Evolutionary conservation across 371 early-diverging fungal species (phyloP), one percentile per base, ranked within the genome.

Genomic region (Neoconidiobolus thromboides): DNA sequence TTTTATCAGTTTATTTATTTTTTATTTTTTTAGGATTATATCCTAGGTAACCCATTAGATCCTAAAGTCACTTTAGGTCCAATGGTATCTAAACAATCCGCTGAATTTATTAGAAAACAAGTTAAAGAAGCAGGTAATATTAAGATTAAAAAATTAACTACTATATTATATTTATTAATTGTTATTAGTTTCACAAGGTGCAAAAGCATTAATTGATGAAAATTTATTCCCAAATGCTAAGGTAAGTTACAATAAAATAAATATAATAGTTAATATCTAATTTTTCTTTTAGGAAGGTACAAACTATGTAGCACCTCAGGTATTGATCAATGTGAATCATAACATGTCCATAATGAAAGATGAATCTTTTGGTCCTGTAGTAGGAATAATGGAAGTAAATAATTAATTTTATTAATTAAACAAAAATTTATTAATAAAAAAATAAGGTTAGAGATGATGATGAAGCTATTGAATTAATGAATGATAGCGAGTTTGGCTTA

Each of bases 291-390:
- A 74, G 75, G 67, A 65, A 14, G 78, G 77, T 14, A 79, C 82
- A 0, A 76, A 79, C 2, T 87, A 77, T 67, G 76, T 91, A 55
- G 82, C 80, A 0, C 91, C 91, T 9, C 85, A 85, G 60, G 76
- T 88, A 3, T 67, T 91, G 26, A 73, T 78, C 9, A 67, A 87
- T 61, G 86, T 87, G 1, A 73, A 79, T 57, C 86, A 88, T 61
- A 61, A 66, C 42, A 88, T 88, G 89, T 69, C 67, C 6, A 71
- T 89, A 38, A 86, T 87, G 88, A 80, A 65, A 14, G 88, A 89
- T 62, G 91, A 91, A 68, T 84, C 86, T 6, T 91, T 91, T 75
- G 91, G 89, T 0, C 91, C 91, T 42, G 79, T 87, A 15, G 76
- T 88, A 48, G 83, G 80, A 1, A 80, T 91, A 50, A 82, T 86